Evolutionary conservation across 225 moss, liverwort and hornwort genomes (phyloP), one percentile per base, ranked within the genome.

Genomic region (Polytrichum formosum): DNA sequence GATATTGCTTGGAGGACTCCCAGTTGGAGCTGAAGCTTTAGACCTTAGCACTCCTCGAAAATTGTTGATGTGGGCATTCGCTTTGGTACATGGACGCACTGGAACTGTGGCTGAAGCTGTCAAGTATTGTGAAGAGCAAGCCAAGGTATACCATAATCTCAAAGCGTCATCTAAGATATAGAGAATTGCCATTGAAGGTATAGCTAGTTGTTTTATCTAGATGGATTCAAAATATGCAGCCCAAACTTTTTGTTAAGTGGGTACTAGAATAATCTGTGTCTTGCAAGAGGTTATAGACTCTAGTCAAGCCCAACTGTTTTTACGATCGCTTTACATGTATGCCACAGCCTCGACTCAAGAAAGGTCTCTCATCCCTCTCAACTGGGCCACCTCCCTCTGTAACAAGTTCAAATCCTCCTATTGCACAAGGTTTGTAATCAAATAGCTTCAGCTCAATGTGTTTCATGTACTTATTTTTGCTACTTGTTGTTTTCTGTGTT

Each of bases 61-160:
- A 75, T 79, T 96, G 63, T 81, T 96, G 53, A 81, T 96, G 61
- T 96, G 96, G 96, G 93, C 96, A 77, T 96, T 86, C 76, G 80
- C 90, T 55, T 91, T 96, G 26, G 90, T 93, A 58, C 90, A 88
- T 75, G 96, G 96, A 71, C 87, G 93, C 61, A 67, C 93, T 10
- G 90, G 92, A 64, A 89, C 85, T 69, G 79, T 93, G 56, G 77
- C 93, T 35, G 96, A 96, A 73, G 90, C 91, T 80, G 96, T 96
- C 63, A 96, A 89, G 84, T 88, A 91, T 55, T 93, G 93, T 76
- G 96, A 96, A 79, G 96, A 96, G 78, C 96, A 96, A 74, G 92
- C 92, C 17, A 96, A 93, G 93, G 90, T 92, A 72, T 67, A 68
- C 63, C 17, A 37, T 61, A 33, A 74, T 55, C 64, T 23, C 26